Percentiles rank a stretch among this genome's conserved stretches.
Evolutionary conservation across 2,329 filamentous ascomycete genomes (phyloP).

Genomic region (Verticillium tricorpus): DNA sequence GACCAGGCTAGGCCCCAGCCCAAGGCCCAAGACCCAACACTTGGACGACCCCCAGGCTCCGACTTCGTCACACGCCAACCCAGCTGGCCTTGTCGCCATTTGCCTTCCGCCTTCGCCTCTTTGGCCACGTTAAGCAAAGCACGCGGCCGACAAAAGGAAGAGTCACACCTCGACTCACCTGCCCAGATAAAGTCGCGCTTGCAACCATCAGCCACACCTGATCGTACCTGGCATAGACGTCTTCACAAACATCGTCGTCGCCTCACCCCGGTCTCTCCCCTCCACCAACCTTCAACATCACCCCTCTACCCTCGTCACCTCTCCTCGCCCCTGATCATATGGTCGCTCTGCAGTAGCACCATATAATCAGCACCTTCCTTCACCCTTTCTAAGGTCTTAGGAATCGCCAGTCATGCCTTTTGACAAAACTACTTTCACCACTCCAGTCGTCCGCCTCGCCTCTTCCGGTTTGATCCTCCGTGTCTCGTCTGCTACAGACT

Average conservation of each 20-base stretch:
- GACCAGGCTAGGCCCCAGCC: constrained; percentile 1
- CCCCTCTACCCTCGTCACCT: constrained; percentile 4
- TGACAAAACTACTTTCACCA: constrained; percentile 41
- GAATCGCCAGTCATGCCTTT: constrained; percentile 51
- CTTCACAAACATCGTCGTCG: background rate
- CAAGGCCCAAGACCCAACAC: constrained; percentile 5
- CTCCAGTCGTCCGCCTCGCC: constrained; percentile 61
- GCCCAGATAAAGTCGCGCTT: constrained; percentile 11
- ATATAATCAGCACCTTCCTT: constrained; percentile 23
- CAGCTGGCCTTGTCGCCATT: background rate
- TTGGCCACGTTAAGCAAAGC: constrained; percentile 13
- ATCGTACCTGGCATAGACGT: constrained; percentile 2
- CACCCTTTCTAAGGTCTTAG: constrained; percentile 20
- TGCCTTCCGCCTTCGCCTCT: constrained; percentile 12
- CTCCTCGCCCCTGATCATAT: constrained; percentile 17
- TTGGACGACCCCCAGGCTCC: constrained; percentile 13
- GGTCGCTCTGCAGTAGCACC: constrained; percentile 24
- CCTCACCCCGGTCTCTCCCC: background rate
- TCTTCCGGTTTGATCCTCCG: constrained; percentile 55
- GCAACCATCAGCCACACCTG: constrained; percentile 10
- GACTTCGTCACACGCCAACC: constrained; percentile 15
- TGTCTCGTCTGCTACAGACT: constrained; percentile 43
- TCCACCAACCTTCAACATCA: constrained; percentile 3
- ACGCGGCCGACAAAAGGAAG: constrained; percentile 11
- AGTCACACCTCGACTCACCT: constrained; percentile 13